phyloP scores from a whole-genome alignment of 2,329 filamentous ascomycete genomes.

The Claviceps humidiphila region DNA sequence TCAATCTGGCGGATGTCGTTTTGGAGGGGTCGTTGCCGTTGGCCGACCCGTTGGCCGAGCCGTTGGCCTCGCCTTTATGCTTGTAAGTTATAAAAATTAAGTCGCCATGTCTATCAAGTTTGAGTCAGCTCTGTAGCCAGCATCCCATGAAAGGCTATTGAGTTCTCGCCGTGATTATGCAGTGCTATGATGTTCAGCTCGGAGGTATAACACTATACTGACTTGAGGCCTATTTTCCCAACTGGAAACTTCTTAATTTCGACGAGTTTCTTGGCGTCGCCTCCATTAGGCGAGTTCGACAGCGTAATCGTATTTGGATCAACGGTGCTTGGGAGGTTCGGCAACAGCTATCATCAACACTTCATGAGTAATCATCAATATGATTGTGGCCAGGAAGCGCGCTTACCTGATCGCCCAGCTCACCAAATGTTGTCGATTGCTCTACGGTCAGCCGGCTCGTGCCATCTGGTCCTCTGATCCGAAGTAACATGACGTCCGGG shows the following conservation, averaged over 20 bases:
- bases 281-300: conserved; percentile 46
- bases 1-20: conserved; percentile 53
- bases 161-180: background rate
- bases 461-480: conserved; percentile 84
- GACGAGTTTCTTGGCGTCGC: conserved; percentile 42
- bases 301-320: conserved; percentile 46
- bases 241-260: conserved; percentile 45
- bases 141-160: conserved; percentile 5
- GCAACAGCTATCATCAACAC: conserved; percentile 33
- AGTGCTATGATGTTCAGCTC: no score
- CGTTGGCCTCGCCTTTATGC: conserved; percentile 33
- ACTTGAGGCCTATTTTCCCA: conserved; percentile 47
- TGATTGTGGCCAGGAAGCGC: background rate
- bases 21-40: conserved; percentile 24
- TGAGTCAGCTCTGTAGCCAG: conserved; percentile 9
- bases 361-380: background rate
- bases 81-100: conserved; percentile 78
- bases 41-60: conserved; percentile 16
- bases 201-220: conserved; percentile 2
- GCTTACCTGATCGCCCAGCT: conserved; percentile 40
- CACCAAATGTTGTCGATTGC: conserved; percentile 56
- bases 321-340: conserved; percentile 47
- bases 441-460: conserved; percentile 77
- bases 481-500: conserved; percentile 53
- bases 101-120: conserved; percentile 62